Evolutionary conservation across 2,329 filamentous ascomycete species (phyloP), one percentile per base, ranked within the genome.

Genomic region (Ophiosphaerella narmari): DNA sequence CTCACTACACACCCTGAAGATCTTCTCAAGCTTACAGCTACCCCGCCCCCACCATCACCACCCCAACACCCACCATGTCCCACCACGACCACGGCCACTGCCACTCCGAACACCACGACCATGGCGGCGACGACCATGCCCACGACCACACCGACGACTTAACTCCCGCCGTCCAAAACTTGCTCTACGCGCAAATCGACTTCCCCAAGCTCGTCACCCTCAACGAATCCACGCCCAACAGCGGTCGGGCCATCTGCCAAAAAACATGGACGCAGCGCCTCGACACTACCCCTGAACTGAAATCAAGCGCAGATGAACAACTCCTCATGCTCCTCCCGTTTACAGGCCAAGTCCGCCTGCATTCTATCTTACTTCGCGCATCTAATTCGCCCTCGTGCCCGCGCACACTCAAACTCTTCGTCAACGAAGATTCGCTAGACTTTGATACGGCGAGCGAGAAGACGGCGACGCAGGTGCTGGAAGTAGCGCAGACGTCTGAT

Each of bases 131-230:
- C 74, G 76, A 80, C 62, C 78, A 81, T 55, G 82, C 78, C 36
- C 91, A 97, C 73, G 91, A 96, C 74, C 93, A 97, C 76, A 87
- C 84, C 39, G 90, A 97, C 77, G 93, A 97, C 78, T 85, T 96
- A 65, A 92, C 90, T 1, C 94, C 94, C 0, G 93, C 92, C 1
- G 80, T 97, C 13, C 93, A 97, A 74, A 88, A 87, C 64, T 91
- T 91, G 36, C 86, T 99, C 32, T 97, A 97, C 78, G 86, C 90
- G 58, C 89, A 96, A 71, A 91, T 99, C 74, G 85, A 92, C 72
- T 97, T 97, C 75, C 87, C 90, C 75, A 83, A 86, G 24, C 86
- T 99, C 55, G 84, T 80, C 33, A 94, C 93, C 0, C 77, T 97
- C 46, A 99, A 99, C 73, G 94, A 97, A 76, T 80, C 85, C 9